phyloP scores from a whole-genome alignment of 805 yeast species.

The Kodamaea fukazawae region DNA sequence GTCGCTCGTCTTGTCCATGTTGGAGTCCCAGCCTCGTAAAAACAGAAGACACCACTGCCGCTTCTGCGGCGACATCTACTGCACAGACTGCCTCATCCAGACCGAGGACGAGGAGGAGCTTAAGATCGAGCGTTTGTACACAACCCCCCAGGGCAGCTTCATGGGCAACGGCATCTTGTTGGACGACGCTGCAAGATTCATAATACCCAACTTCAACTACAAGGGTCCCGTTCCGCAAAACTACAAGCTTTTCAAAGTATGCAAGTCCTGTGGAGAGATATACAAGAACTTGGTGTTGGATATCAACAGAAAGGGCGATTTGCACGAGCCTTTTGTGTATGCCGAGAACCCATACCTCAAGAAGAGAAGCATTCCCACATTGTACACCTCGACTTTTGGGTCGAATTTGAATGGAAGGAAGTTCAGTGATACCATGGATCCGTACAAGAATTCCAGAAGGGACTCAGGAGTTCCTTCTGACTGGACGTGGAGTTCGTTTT shows the following conservation, averaged over 20 bases:
- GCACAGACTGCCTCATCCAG: conserved; percentile 22
- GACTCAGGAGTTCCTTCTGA: conserved; percentile 56
- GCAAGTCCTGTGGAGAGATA: conserved; percentile 30
- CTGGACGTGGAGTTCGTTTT: conserved; percentile 28
- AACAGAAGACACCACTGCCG: conserved; percentile 49
- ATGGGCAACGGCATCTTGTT: conserved; percentile 17
- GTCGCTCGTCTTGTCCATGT: conserved; percentile 10
- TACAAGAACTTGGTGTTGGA: conserved; percentile 17
- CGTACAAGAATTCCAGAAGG: conserved; percentile 25
- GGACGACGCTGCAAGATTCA: conserved; percentile 30
- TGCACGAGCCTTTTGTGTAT: conserved; percentile 18
- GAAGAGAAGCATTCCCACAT: neutral
- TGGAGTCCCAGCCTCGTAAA: conserved; percentile 13
- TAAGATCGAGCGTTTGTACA: conserved; percentile 6
- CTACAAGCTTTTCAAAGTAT: conserved; percentile 29
- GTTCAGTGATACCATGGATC: conserved; percentile 8
- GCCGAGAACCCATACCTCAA: conserved; percentile 26
- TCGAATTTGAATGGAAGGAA: neutral
- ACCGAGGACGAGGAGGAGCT: conserved; percentile 11
- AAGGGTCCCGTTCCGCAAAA: conserved; percentile 3
- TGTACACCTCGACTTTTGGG: too few species aligned
- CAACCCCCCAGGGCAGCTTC: conserved; percentile 9
- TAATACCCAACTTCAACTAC: conserved; percentile 27
- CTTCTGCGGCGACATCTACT: conserved; percentile 49
- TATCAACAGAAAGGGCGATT: conserved; percentile 12